Percentiles rank a stretch among this genome's conserved stretches.
phyloP scores from a whole-genome alignment of 345 rosid genomes.

The Citrus australasica region DNA sequence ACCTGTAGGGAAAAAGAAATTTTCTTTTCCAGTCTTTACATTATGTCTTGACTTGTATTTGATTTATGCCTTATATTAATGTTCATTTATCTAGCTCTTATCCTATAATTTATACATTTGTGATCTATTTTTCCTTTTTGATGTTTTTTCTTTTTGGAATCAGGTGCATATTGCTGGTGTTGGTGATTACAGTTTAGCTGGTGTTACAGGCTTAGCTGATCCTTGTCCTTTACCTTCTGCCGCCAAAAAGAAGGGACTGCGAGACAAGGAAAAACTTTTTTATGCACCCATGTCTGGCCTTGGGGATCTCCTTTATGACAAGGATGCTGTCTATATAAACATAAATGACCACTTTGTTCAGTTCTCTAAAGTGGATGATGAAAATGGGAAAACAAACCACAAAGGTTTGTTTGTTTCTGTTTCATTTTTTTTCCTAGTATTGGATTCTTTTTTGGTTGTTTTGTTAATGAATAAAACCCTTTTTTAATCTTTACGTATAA shows the following conservation, averaged over 20 bases:
- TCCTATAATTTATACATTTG: not conserved
- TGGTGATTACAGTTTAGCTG: slow-evolving; percentile 82
- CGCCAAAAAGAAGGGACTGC: slow-evolving; percentile 79
- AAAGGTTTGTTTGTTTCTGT: slow-evolving; percentile 49
- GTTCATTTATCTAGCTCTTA: too few relatives aligned
- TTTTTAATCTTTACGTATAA: not conserved
- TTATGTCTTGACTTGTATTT: not conserved
- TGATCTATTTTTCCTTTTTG: not conserved
- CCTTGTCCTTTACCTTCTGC: slow-evolving; percentile 97
- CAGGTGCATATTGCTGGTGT: slow-evolving; percentile 99
- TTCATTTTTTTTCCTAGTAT: not conserved
- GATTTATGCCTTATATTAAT: not conserved
- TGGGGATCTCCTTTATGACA: slow-evolving; percentile 92
- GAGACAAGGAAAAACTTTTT: slow-evolving; percentile 85
- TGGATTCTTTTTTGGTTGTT: not conserved
- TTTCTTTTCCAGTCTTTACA: not conserved
- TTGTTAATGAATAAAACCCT: not conserved
- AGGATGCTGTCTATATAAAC: slow-evolving; percentile 96
- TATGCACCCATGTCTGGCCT: slow-evolving; percentile 99
- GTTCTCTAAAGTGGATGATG: slow-evolving; percentile 69
- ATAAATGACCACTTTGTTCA: slow-evolving; percentile 89
- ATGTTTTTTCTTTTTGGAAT: slow-evolving; percentile 1
- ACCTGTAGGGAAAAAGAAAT: not conserved
- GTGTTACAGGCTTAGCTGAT: slow-evolving; percentile 75
- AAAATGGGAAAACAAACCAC: slow-evolving; percentile 37